These are phyloP conservation scores for Claviceps monticola DNA, from an alignment of 2,329 filamentous ascomycete species.

Conservation along the genomic window DNA sequence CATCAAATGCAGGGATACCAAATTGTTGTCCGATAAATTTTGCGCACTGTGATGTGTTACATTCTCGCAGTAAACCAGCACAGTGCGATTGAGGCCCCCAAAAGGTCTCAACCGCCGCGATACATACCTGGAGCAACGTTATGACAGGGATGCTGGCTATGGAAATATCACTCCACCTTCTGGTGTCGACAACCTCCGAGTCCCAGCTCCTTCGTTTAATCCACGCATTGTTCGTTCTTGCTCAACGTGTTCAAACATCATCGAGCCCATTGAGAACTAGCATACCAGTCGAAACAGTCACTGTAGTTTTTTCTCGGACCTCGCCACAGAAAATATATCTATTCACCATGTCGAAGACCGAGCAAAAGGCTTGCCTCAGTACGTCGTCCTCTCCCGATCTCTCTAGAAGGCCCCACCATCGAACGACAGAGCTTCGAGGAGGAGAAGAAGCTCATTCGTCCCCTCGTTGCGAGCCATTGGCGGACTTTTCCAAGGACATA, in stretches of 20 bases:
- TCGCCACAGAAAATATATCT: background rate
- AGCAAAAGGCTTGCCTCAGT: conserved; percentile 50
- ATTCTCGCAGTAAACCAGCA: background rate
- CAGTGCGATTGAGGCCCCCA: conserved; percentile 1
- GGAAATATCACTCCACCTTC: conserved; percentile 4
- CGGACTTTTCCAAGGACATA: background rate
- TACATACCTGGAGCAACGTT: background rate
- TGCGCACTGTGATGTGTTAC: background rate
- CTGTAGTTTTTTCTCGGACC: background rate
- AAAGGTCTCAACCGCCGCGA: background rate
- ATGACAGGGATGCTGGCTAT: background rate
- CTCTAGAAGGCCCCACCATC: conserved; percentile 12
- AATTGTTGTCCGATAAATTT: background rate
- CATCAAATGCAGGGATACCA: background rate
- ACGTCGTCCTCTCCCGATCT: conserved; percentile 28
- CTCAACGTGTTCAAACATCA: background rate
- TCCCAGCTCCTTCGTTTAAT: conserved; percentile 2
- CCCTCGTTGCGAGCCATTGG: conserved; percentile 9
- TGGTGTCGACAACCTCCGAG: background rate
- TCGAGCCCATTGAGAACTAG: conserved; percentile 2
- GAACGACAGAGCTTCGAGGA: background rate
- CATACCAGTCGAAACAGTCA: background rate
- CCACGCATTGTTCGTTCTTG: conserved; percentile 2
- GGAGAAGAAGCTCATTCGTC: conserved; percentile 6
- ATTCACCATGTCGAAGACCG: conserved; percentile 36